Percentiles rank a stretch among this genome's conserved stretches.
Conservation (phyloP, 2,329 filamentous ascomycete genomes). For the Penicillium sp. region DNA sequence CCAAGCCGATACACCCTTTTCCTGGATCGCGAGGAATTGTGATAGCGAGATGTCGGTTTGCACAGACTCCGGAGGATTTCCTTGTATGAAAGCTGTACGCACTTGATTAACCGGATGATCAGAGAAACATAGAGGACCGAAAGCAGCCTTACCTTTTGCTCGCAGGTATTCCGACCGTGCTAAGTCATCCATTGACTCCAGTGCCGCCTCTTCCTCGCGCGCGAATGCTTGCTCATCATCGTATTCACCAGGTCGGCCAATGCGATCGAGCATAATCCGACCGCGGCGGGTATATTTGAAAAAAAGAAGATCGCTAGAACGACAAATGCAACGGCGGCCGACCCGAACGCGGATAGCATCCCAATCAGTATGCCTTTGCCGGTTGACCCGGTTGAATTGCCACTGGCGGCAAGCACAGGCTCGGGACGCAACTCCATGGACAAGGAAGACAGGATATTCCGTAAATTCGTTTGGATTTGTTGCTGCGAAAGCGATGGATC, state of each 20-base stretch:
- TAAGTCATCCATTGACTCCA: slow-evolving; percentile 94
- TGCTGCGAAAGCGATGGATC: slow-evolving; percentile 16
- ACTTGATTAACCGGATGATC: slow-evolving; percentile 3
- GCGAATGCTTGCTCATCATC: slow-evolving; percentile 95
- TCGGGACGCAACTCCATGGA: slow-evolving; percentile 24
- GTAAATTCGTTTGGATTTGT: slow-evolving; percentile 34
- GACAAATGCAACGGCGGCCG: slow-evolving; percentile 76
- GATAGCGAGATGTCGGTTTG: slow-evolving; percentile 97
- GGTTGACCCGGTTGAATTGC: slow-evolving; percentile 51
- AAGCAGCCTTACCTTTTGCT: slow-evolving; percentile 70
- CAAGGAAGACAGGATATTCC: slow-evolving; percentile 36
- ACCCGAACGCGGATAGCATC: slow-evolving; percentile 88
- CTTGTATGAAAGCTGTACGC: slow-evolving; percentile 76
- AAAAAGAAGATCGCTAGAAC: slow-evolving; percentile 83
- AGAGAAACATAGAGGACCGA: background rate
- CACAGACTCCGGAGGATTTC: slow-evolving; percentile 89
- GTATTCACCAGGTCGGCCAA: slow-evolving; percentile 90
- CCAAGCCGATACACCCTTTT: slow-evolving; percentile 99
- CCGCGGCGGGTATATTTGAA: slow-evolving; percentile 86
- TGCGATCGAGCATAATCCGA: slow-evolving; percentile 86
- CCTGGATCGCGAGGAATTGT: slow-evolving; percentile 95
- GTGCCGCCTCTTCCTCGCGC: slow-evolving; percentile 87
- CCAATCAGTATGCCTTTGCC: slow-evolving; percentile 87
- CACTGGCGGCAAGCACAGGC: slow-evolving; percentile 32
- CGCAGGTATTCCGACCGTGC: slow-evolving; percentile 84